phyloP scores from a whole-genome alignment of 2,329 filamentous ascomycete genomes.

The Monilinia fructicola region DNA sequence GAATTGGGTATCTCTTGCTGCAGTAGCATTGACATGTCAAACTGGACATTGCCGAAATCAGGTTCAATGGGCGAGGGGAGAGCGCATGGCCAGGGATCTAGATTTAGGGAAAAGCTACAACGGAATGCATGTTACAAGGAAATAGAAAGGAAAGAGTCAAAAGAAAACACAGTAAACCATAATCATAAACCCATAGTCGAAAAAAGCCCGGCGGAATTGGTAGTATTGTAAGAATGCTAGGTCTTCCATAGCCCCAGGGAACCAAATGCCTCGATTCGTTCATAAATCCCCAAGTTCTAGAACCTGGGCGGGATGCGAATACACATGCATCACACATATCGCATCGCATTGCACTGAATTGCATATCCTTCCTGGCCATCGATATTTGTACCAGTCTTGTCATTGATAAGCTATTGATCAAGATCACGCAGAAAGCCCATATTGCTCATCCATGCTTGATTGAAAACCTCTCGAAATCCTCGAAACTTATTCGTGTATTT shows the following conservation, averaged over 20 bases:
- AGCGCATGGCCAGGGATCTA: neutral
- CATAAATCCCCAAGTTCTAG: slow-evolving; percentile 5
- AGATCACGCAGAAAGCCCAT: slow-evolving; percentile 39
- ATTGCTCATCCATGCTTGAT: slow-evolving; percentile 38
- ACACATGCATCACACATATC: slow-evolving; percentile 18
- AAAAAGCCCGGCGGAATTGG: neutral
- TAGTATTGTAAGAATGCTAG: slow-evolving; percentile 9
- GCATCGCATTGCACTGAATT: slow-evolving; percentile 12
- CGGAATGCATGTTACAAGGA: neutral
- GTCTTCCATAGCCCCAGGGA: slow-evolving; percentile 14
- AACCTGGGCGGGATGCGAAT: slow-evolving; percentile 5
- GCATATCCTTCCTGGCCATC: slow-evolving; percentile 6
- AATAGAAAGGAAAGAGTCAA: neutral
- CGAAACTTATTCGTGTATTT: slow-evolving; percentile 18
- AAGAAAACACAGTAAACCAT: neutral
- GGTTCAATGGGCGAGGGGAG: neutral
- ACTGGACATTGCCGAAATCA: neutral
- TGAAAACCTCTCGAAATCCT: slow-evolving; percentile 26
- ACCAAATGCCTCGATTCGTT: slow-evolving; percentile 15
- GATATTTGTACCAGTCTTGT: slow-evolving; percentile 33
- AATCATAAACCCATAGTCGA: neutral
- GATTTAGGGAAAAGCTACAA: neutral
- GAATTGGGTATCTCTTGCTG: neutral
- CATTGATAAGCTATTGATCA: slow-evolving; percentile 40
- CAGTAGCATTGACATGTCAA: neutral